Base-by-base conservation (phyloP, 2,329 filamentous ascomycete species). In the Harringtonia lauricola region DNA sequence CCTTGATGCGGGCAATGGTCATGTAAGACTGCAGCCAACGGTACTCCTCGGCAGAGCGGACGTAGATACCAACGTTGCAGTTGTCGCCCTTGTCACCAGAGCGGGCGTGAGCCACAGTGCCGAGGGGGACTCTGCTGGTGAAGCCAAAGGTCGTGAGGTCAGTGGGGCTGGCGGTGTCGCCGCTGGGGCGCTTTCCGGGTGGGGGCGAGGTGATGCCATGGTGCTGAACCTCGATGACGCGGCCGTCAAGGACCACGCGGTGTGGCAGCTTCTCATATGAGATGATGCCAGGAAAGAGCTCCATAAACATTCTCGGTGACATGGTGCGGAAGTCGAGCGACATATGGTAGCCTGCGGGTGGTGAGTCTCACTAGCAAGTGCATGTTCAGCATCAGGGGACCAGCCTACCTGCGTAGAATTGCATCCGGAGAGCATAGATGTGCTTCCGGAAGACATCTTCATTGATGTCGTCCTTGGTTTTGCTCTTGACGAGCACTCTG, bases 271-370 rank as follows among this genome's bases (percentile, higher is more conserved):
- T 36, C 35, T 36, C 35, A 21, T 36, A 36, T 2, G 35, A 24
- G 35, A 36, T 36, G 21, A 59, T 19, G 0, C 56, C 58, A 0
- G 64, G 64, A 42, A 66, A 67, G 37, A 65, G 61, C 46, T 67
- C 64, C 62, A 66, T 65, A 36, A 67, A 68, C 0, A 60, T 57
- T 40, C 61, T 62, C 3, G 65, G 64, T 10, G 56, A 52, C 63
- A 66, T 65, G 4, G 64, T 66, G 4, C 65, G 55, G 39, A 67
- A 66, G 41, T 67, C 63, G 1, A 67, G 55, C 29, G 60, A 62
- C 62, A 66, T 66, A 21, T 67, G 65, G 26, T 66, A 66, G 0
- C 36, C 35, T 19, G 22, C 12, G 13, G 15, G n/a, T n/a, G 17
- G 33, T 18, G 13, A 35, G 33, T 18, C n/a, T n/a, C n/a, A n/a